phyloP scores from a whole-genome alignment of 371 early-diverging fungal species.

The Cokeromyces recurvatus region DNA sequence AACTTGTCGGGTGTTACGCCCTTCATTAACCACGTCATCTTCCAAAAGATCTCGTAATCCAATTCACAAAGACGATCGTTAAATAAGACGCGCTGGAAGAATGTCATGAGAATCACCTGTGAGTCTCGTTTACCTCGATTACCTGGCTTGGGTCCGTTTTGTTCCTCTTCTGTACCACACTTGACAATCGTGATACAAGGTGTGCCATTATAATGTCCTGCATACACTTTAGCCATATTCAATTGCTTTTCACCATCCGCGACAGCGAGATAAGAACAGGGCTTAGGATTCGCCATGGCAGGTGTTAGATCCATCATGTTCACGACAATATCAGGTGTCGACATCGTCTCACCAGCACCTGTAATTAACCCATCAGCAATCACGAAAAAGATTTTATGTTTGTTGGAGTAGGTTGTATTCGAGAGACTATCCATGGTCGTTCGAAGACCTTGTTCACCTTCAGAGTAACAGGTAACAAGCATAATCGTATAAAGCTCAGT shows the following conservation, averaged over 20 bases:
- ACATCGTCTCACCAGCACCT: slow-evolving; percentile 25
- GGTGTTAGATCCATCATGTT: slow-evolving; percentile 59
- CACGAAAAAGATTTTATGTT: slow-evolving; percentile 49
- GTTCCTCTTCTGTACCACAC: slow-evolving; percentile 27
- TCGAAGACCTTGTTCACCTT: slow-evolving; percentile 70
- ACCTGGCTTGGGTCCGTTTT: slow-evolving; percentile 66
- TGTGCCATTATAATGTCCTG: slow-evolving; percentile 86
- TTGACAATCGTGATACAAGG: slow-evolving; percentile 78
- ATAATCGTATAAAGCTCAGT: slow-evolving; percentile 50
- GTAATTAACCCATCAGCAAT: slow-evolving; percentile 47
- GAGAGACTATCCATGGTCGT: slow-evolving; percentile 85
- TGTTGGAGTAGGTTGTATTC: slow-evolving; percentile 57
- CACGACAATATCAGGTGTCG: slow-evolving; percentile 67
- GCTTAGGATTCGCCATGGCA: slow-evolving; percentile 49
- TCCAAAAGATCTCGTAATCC: slow-evolving; percentile 93
- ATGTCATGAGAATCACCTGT: slow-evolving; percentile 96
- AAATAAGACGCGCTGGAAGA: slow-evolving; percentile 89
- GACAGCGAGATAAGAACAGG: slow-evolving; percentile 83
- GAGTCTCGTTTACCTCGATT: slow-evolving; percentile 99
- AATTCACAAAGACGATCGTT: slow-evolving; percentile 92
- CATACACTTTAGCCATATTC: slow-evolving; percentile 93
- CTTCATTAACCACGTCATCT: slow-evolving; percentile 73
- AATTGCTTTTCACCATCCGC: slow-evolving; percentile 88
- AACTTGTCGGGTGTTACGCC: slow-evolving; percentile 88
- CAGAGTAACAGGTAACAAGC: slow-evolving; percentile 75